These are phyloP conservation scores for Acacia crassicarpa DNA, from an alignment of 306 rosid species.

Conservation along the genomic window DNA sequence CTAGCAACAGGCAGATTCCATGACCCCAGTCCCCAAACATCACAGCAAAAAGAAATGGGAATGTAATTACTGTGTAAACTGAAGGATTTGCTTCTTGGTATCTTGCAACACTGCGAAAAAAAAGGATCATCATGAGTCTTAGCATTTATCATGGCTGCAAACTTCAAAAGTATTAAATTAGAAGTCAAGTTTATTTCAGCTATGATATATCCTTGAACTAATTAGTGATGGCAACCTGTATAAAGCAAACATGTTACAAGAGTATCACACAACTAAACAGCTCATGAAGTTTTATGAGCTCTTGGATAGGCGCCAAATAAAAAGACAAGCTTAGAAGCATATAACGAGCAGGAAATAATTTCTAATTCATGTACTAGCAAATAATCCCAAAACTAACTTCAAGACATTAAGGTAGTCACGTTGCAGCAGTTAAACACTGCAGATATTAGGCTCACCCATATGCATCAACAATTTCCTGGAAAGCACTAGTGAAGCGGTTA, in stretches of 20 bases:
- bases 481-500: constrained; percentile 67
- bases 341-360: not conserved
- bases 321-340: not conserved
- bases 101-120: constrained; percentile 74
- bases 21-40: constrained; percentile 99
- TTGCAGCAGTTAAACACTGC: constrained; percentile 14
- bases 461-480: constrained; percentile 94
- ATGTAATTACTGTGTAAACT: constrained; percentile 70
- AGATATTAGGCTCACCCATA: constrained; percentile 70
- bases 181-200: not conserved
- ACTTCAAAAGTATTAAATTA: not conserved
- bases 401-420: not conserved
- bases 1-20: constrained; percentile 87
- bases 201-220: not conserved
- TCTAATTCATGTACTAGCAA: not conserved
- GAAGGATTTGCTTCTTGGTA: constrained; percentile 97
- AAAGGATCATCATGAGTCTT: constrained; percentile 26
- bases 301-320: not conserved
- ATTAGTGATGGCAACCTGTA: not conserved
- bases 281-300: not conserved
- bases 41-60: constrained; percentile 93
- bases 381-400: not conserved
- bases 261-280: not conserved
- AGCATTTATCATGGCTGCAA: constrained; percentile 17
- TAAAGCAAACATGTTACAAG: not conserved